Evolutionary conservation across 2,329 filamentous ascomycete genomes (phyloP), one percentile per base, ranked within the genome.

Genomic region (Fusarium paranaense): DNA sequence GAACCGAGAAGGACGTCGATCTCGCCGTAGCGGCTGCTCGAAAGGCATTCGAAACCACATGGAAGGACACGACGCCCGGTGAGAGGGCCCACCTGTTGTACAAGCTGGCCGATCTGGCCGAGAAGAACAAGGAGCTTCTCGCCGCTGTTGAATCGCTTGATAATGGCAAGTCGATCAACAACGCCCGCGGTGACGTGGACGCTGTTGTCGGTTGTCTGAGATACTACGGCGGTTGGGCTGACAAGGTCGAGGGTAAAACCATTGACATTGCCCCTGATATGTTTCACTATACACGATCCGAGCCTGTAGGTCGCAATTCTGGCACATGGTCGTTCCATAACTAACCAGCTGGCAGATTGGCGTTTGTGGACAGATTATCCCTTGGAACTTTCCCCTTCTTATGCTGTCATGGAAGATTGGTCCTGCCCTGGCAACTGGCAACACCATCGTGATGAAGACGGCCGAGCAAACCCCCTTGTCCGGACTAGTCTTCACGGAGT

Each of bases 181-280:
- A 94, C 89, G 92, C 94, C 71, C 93, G 91, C 81, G 93, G 91
- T 45, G 95, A 98, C 81, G 88, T 97, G 38, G 86, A 83, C 63
- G 89, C 90, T 76, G 91, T 92, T 68, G 87, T 90, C 75, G 91
- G 88, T 80, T 92, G 90, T 85, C 84, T 98, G 79, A 91, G 95
- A 84, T 98, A 86, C 82, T 86, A 85, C 79, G 95, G 89, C 80
- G 95, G 95, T 72, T 97, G 93, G 92, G 94, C 95, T 79, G 95
- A 98, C 88, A 98, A 97, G 91, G 92, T 97, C 75, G 89, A 91
- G 84, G 95, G 95, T 84, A 95, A 95, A 88, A 94, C 95, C 64
- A 91, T 97, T 73, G 94, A 97, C 79, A 93, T 94, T 77, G 87
- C 89, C 79, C 89, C 90, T 66, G 92, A 94, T 75, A 94, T 92